Evolutionary conservation across 306 rosid genomes (phyloP).

Genomic region (Cucumis cinereus): DNA sequence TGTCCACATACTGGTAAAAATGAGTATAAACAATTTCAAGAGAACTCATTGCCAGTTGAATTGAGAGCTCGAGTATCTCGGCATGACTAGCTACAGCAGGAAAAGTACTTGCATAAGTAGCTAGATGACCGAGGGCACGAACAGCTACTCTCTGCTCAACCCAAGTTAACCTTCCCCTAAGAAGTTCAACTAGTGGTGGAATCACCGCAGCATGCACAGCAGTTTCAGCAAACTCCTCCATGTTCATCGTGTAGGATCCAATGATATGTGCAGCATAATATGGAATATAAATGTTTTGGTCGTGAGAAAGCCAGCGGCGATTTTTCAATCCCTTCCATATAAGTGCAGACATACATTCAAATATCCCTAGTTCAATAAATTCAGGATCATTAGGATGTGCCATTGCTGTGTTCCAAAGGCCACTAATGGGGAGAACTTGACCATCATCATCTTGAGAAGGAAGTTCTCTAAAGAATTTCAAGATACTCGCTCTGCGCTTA

Average conservation of each 20-base stretch:
- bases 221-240: conserved; percentile 90
- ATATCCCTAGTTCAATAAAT: conserved; percentile 81
- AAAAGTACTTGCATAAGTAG: conserved; percentile 86
- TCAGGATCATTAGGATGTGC: conserved; percentile 99
- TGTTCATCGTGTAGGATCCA: conserved; percentile 97
- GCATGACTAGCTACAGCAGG: conserved; percentile 70
- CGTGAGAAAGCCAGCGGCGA: conserved; percentile 95
- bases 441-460: conserved; percentile 95
- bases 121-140: conserved; percentile 95
- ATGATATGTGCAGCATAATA: conserved; percentile 95
- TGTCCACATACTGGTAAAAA: conserved; percentile 77
- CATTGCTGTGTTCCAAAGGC: conserved; percentile 99
- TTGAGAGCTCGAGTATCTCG: conserved; percentile 87
- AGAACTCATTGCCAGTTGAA: conserved; percentile 85
- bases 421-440: conserved; percentile 98
- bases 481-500: conserved; percentile 78
- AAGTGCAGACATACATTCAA: conserved; percentile 91
- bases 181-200: conserved; percentile 85
- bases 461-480: conserved; percentile 87
- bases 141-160: conserved; percentile 99
- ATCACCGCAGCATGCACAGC: conserved; percentile 81
- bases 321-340: conserved; percentile 97
- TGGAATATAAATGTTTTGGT: conserved; percentile 93
- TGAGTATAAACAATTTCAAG: conserved; percentile 92
- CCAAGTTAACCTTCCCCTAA: conserved; percentile 93